Percentiles rank a stretch among this genome's conserved stretches.
phyloP scores from a whole-genome alignment of 2,329 filamentous ascomycete species.

The Colletotrichum navitas region DNA sequence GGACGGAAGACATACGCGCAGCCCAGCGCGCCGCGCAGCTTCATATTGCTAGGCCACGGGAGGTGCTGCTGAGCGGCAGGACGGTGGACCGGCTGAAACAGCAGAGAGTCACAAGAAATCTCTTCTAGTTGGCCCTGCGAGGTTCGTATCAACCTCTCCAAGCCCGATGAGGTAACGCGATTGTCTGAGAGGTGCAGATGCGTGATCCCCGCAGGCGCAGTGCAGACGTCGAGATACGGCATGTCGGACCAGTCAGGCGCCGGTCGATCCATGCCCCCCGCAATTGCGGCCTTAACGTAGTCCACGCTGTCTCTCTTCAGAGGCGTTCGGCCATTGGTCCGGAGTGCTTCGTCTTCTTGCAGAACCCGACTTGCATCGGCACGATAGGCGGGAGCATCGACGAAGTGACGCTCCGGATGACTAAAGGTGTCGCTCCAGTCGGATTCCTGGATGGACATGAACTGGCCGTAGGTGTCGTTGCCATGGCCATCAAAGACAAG shows the following conservation, averaged over 20 bases:
- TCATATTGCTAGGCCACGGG: constrained; percentile 49
- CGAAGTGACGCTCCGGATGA: constrained; percentile 62
- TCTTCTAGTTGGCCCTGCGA: constrained; percentile 63
- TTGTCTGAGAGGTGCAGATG: constrained; percentile 68
- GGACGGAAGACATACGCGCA: constrained; percentile 64
- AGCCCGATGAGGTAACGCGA: constrained; percentile 57
- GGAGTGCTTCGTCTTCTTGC: constrained; percentile 45
- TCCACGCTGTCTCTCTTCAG: constrained; percentile 52
- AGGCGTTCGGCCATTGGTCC: constrained; percentile 48
- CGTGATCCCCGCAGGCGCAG: constrained; percentile 57
- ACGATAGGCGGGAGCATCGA: constrained; percentile 61
- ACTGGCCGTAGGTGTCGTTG: constrained; percentile 54
- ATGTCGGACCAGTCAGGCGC: constrained; percentile 33
- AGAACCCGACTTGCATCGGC: constrained; percentile 47
- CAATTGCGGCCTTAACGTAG: constrained; percentile 47
- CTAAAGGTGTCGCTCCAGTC: constrained; percentile 57
- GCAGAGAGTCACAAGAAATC: constrained; percentile 62
- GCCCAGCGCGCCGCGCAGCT: constrained; percentile 59
- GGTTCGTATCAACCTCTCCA: constrained; percentile 58
- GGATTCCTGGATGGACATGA: constrained; percentile 63
- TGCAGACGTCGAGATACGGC: constrained; percentile 46
- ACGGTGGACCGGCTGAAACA: constrained; percentile 44
- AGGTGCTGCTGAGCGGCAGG: constrained; percentile 26
- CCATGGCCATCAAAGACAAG: constrained; percentile 49
- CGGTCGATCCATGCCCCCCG: constrained; percentile 29